These are phyloP conservation scores for Tetrapisispora phaffii DNA, from an alignment of 805 yeast species.

Conservation along the genomic window DNA sequence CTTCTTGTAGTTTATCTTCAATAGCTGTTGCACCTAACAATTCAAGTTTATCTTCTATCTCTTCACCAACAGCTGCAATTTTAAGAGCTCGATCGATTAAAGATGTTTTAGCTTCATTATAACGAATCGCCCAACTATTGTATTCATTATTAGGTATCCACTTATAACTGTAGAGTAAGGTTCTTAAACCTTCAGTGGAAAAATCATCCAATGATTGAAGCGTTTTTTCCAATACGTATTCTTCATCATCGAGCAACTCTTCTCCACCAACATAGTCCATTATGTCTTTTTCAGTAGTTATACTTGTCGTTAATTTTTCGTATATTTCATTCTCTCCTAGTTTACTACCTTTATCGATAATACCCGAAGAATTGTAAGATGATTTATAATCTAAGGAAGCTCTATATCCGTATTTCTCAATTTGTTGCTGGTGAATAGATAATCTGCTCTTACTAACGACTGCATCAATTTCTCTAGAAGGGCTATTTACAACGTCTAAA, in stretches of 20 bases:
- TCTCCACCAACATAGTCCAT: slow-evolving; percentile 42
- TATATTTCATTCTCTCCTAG: neutral
- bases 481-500: slow-evolving; percentile 34
- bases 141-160: slow-evolving; percentile 57
- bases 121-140: slow-evolving; percentile 54
- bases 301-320: neutral
- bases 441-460: slow-evolving; percentile 44
- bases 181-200: slow-evolving; percentile 89
- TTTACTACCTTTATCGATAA: too few relatives aligned
- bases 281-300: slow-evolving; percentile 7
- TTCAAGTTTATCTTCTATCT: slow-evolving; percentile 57
- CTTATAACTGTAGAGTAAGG: slow-evolving; percentile 71
- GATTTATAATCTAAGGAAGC: slow-evolving; percentile 3
- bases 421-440: slow-evolving; percentile 52
- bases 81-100: slow-evolving; percentile 53
- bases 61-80: slow-evolving; percentile 63
- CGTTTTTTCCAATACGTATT: slow-evolving; percentile 70
- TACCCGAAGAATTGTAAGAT: neutral
- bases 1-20: slow-evolving; percentile 91
- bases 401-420: slow-evolving; percentile 38
- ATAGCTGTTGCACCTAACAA: slow-evolving; percentile 91
- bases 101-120: slow-evolving; percentile 68
- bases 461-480: slow-evolving; percentile 42
- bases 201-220: slow-evolving; percentile 87
- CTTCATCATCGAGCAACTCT: slow-evolving; percentile 55